Evolutionary conservation across 1,139 yeast species (phyloP), one percentile per base, ranked within the genome.

Genomic region (Sugiyamaella novakii): DNA sequence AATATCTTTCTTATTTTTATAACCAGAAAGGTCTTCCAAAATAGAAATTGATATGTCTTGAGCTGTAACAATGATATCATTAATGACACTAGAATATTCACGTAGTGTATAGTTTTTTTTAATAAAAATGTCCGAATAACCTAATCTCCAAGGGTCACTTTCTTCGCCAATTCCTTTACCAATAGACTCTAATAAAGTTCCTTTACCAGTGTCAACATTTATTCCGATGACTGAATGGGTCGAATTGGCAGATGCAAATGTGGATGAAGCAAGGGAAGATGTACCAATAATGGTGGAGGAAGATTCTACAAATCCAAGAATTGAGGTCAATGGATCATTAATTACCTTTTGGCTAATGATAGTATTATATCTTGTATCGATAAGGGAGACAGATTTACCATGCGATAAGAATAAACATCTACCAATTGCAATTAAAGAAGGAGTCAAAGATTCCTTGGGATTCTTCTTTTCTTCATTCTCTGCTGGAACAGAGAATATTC

Each of bases 121-220:
- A 36, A 54, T 57, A 25, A 65, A 43, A 15, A 64, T 52, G 24
- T 62, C 65, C 1, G 63, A 46, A 24, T 57, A 51, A 2, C 59
- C 59, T 25, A 34, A 50, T 10, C 47, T 30, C 53, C 52, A 52
- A 5, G 48, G 45, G 27, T 50, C 54, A 18, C 51, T 43, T 24
- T 51, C 54, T 10, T 54, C 38, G 4, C 53, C 52, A 21, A 51
- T 54, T 22, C 87, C 81, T 61, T 81, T 83, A 19, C 94, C 92
- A 42, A 87, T 65, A 27, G 88, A 81, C 58, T 87, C 92, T 53
- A 80, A 76, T 54, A 88, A 73, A 43, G 80, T 81, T 55, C 91
- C 89, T 33, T 78, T 68, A 2, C 95, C 95, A 14, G 83, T 79
- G 54, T 82, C 80, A 28, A 85, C 74, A 45, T 81, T 68, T 30